These are phyloP conservation scores for Fraxinus nigra DNA, from an alignment of 305 asterid genomes.

Conservation along the genomic window DNA sequence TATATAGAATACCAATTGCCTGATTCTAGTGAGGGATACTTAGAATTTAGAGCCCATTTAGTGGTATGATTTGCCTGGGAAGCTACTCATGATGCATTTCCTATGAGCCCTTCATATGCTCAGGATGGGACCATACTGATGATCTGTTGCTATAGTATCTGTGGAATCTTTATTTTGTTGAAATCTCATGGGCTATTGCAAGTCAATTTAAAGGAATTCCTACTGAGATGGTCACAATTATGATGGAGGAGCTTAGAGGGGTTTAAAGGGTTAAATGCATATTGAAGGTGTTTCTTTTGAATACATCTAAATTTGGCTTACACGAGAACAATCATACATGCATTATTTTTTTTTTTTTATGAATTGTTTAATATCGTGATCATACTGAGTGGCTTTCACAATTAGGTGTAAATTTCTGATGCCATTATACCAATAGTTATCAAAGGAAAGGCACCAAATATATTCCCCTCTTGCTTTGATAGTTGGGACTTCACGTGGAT, in stretches of 20 bases:
- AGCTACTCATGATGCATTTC: background rate
- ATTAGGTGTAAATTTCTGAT: background rate
- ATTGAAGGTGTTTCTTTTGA: background rate
- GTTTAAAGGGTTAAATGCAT: background rate
- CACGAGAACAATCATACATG: background rate
- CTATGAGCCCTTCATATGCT: background rate
- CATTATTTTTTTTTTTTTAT: background rate
- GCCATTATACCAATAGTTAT: background rate
- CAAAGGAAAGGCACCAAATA: background rate
- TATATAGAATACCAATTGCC: background rate
- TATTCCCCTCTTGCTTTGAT: background rate
- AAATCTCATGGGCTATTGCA: background rate
- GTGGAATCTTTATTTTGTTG: background rate
- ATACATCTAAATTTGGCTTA: background rate
- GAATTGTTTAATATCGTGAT: background rate
- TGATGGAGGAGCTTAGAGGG: background rate
- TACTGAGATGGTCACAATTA: background rate
- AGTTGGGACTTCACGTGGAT: background rate
- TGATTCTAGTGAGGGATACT: background rate
- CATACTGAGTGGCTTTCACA: background rate
- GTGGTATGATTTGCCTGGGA: background rate
- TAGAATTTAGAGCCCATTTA: background rate
- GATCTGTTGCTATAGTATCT: background rate
- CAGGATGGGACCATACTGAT: background rate
- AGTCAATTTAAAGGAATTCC: background rate